Base-by-base conservation (phyloP, 805 yeast genomes). In the Phaffomyces antillensis region DNA sequence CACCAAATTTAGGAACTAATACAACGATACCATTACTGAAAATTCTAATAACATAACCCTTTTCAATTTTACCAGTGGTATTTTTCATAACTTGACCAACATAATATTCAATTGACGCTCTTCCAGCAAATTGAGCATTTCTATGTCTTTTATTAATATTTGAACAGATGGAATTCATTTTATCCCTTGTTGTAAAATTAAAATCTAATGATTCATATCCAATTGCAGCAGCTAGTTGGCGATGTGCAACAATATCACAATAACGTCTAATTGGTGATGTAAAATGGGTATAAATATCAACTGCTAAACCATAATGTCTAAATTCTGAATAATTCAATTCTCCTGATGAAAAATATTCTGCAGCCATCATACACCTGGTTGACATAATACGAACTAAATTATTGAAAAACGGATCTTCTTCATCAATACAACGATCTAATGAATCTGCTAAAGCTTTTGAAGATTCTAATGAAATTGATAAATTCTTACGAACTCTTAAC, bases 341-440 rank as follows among this genome's bases (percentile, higher is more conserved):
- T 9, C 99, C 98, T 0, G 96, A 79, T 11, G 95, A 81, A 68
- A 93, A 93, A 61, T 93, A 93, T 62, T 91, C 97, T 2, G 99
- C 99, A 2, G 99, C 96, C 85, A 89, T 87, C 99, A 93, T 93
- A 67, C 98, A 91, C 58, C 99, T 77, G 0, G 99, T 93, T 8
- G 97, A 93, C 96, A 93, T 84, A 52, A 93, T 93, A 64, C 99
- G 81, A 7, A 91, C 73, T 55, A 93, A 72, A 0, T 97, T 93
- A 65, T 93, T 93, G 75, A 93, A 88, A 60, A 87, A 93, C 7
- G 90, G 83, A 63, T 93, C 98, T 0, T 76, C 60, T 23, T 81
- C 77, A 63, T 91, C 98, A 31, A 69, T 78, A 65, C 96, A 88
- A 46, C 86, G 74, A 61, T 93, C 99, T 42, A 93, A 71, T 17